A percentile compares a stretch with the other conserved stretches of the same genome.
Evolutionary conservation across 2,329 filamentous ascomycete genomes (phyloP).

Genomic region (Microcera coccophila): DNA sequence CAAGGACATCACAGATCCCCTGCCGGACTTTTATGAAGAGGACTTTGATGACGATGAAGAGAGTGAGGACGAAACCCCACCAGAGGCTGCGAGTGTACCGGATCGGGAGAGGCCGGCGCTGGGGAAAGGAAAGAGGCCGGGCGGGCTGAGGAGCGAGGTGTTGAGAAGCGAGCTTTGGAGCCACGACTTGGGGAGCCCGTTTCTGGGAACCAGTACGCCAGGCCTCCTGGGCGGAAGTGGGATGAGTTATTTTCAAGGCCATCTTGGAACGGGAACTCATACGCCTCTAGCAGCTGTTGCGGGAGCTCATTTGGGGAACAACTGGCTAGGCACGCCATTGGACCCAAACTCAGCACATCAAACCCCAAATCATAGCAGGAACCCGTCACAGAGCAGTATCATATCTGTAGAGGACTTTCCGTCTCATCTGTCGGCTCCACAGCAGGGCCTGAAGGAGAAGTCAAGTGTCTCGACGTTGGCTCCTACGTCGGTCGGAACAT

Average conservation of each 20-base stretch:
- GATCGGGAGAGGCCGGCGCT: conserved; percentile 8
- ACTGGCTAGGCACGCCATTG: conserved; percentile 31
- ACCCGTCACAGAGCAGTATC: conserved; percentile 45
- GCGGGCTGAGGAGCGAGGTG: conserved; percentile 29
- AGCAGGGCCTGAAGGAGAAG: conserved; percentile 51
- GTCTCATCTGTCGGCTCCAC: conserved; percentile 35
- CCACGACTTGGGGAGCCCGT: conserved; percentile 52
- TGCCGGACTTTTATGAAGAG: conserved; percentile 94
- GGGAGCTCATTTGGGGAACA: conserved; percentile 51
- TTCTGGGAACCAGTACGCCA: conserved; percentile 57
- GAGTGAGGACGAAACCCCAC: conserved; percentile 31
- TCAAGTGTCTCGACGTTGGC: conserved; percentile 60
- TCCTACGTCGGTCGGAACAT: conserved; percentile 50
- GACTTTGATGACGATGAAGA: conserved; percentile 53
- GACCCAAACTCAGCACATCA: conserved; percentile 7
- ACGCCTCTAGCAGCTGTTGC: conserved; percentile 78
- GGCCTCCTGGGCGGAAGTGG: conserved; percentile 70
- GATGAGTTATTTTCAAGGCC: conserved; percentile 78
- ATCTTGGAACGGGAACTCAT: conserved; percentile 70
- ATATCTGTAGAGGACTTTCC: conserved; percentile 42
- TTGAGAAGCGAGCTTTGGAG: conserved; percentile 31
- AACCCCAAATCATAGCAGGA: conserved; percentile 38
- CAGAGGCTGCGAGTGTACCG: conserved; percentile 17
- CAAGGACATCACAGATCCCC: conserved; percentile 93
- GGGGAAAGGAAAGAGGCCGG: conserved; percentile 16